Evolutionary conservation across 192 early-diverging fungal genomes (phyloP).

Genomic region (Umbelopsis ramanniana): DNA sequence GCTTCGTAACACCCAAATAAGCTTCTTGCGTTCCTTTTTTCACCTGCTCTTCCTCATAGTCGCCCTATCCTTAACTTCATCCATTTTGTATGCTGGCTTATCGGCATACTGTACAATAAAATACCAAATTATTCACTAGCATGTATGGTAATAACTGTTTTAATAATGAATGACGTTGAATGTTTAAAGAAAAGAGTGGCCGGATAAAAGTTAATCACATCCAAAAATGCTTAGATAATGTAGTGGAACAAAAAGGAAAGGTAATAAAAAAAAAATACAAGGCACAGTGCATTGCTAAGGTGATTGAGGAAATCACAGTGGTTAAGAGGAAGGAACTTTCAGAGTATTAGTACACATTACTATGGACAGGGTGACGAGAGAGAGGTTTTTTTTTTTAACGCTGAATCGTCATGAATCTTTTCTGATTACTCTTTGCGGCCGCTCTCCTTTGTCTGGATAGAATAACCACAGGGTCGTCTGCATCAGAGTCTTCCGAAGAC

Average conservation of each 20-base stretch:
- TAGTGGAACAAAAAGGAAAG: no score
- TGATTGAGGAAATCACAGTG: no score
- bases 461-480: constrained; percentile 14
- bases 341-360: background rate
- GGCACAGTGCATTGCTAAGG: no score
- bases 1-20: background rate
- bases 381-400: background rate
- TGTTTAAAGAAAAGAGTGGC: no score
- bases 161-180: background rate
- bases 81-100: background rate
- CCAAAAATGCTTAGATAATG: no score
- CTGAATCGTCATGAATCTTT: constrained; percentile 16
- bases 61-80: background rate
- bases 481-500: constrained; percentile 14
- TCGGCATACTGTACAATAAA: background rate
- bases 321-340: no score
- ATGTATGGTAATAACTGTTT: background rate
- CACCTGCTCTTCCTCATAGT: background rate
- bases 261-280: no score
- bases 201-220: no score
- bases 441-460: background rate
- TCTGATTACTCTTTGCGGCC: background rate
- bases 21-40: background rate
- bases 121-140: background rate
- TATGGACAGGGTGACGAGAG: background rate